A percentile compares a stretch with the other conserved stretches of the same genome.
These are phyloP conservation scores for Xylariaceae sp. DNA, from an alignment of 2,329 filamentous ascomycete species.

Conservation along the genomic window DNA sequence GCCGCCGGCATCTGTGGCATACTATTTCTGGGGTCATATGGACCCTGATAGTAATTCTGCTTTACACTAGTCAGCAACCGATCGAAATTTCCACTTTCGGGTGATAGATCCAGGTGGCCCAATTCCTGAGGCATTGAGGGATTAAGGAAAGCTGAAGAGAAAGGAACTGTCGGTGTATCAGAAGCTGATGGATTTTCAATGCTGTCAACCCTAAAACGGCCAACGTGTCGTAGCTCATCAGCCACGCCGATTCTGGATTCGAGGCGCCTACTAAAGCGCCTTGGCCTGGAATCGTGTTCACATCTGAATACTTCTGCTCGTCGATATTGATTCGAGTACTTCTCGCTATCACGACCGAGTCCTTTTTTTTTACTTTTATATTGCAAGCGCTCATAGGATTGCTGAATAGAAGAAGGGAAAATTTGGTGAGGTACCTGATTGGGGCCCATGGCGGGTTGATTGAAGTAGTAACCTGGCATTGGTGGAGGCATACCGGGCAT, in stretches of 20 bases:
- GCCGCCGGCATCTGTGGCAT: conserved; percentile 23
- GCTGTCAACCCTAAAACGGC: conserved; percentile 18
- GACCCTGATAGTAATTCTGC: conserved; percentile 60
- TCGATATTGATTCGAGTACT: conserved; percentile 40
- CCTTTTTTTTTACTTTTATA: conserved; percentile 43
- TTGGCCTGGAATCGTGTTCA: conserved; percentile 35
- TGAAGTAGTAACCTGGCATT: conserved; percentile 56
- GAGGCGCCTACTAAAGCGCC: conserved; percentile 45
- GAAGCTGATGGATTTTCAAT: conserved; percentile 18
- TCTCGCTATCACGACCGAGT: conserved; percentile 45
- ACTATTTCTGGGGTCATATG: conserved; percentile 41
- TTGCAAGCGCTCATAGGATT: conserved; percentile 35
- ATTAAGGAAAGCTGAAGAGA: conserved; percentile 31
- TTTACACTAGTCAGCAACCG: conserved; percentile 65
- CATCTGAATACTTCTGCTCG: conserved; percentile 38
- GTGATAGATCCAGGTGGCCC: conserved; percentile 55
- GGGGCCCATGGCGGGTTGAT: conserved; percentile 54
- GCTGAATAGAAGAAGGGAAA: conserved; percentile 42
- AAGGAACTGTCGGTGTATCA: conserved; percentile 25
- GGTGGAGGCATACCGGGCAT: conserved; percentile 62
- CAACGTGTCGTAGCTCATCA: conserved; percentile 21
- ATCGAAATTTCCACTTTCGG: conserved; percentile 67
- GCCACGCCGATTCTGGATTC: conserved; percentile 35
- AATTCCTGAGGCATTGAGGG: conserved; percentile 21
- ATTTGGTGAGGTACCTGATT: conserved; percentile 56